These are phyloP conservation scores for Trichoderma sp. DNA, from an alignment of 2,329 filamentous ascomycete species.

Conservation along the genomic window DNA sequence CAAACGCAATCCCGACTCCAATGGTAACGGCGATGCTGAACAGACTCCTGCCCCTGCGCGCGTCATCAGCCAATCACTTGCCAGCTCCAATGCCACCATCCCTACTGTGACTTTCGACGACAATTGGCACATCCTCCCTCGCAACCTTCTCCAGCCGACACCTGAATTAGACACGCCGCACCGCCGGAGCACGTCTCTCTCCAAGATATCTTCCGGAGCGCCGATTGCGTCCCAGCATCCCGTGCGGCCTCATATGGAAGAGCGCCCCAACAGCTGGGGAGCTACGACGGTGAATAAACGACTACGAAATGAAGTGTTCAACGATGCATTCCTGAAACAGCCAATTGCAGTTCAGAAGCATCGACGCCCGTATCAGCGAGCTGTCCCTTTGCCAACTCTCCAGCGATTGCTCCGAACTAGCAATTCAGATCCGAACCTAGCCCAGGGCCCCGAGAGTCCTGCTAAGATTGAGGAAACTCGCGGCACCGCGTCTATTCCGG, in stretches of 20 bases:
- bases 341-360: conserved; percentile 80
- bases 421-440: conserved; percentile 48
- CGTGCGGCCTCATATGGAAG: conserved; percentile 49
- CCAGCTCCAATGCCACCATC: conserved; percentile 63
- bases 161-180: conserved; percentile 38
- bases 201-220: conserved; percentile 30
- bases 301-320: conserved; percentile 86
- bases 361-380: conserved; percentile 68
- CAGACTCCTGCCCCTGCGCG: conserved; percentile 35
- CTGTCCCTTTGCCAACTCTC: conserved; percentile 57
- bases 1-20: conserved; percentile 30
- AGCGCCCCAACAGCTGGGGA: conserved; percentile 74
- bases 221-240: conserved; percentile 21
- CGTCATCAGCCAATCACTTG: conserved; percentile 73
- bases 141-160: conserved; percentile 72
- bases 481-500: not conserved
- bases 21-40: conserved; percentile 28
- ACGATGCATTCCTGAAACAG: conserved; percentile 85
- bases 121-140: conserved; percentile 89
- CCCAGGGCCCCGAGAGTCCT: conserved; percentile 26
- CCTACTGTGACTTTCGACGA: conserved; percentile 93
- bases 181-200: conserved; percentile 39
- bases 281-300: conserved; percentile 88
- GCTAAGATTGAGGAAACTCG: conserved; percentile 2
- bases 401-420: conserved; percentile 43